Conservation (phyloP, 2,329 filamentous ascomycete species). For the Fusarium bulbicola region DNA sequence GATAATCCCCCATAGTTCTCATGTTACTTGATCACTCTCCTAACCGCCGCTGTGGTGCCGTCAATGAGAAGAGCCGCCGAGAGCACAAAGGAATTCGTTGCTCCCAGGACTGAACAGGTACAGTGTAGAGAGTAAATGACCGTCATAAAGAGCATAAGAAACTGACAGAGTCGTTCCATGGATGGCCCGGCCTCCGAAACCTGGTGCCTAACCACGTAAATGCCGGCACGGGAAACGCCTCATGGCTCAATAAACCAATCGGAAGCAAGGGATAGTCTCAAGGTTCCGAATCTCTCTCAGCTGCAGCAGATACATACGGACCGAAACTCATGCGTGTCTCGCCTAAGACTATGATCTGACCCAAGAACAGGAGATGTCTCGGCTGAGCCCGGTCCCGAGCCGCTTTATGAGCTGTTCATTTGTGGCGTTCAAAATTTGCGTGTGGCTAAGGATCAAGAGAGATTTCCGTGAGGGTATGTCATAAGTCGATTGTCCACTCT, state of each 20-base stretch:
- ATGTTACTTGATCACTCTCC: background rate
- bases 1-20: background rate
- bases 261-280: background rate
- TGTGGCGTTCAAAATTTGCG: background rate
- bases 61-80: background rate
- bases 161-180: too few relatives aligned
- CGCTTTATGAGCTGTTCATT: background rate
- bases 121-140: too few relatives aligned
- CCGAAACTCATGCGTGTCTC: background rate
- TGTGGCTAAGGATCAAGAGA: too few relatives aligned
- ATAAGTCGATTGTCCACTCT: too few relatives aligned
- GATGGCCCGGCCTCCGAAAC: background rate
- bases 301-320: background rate
- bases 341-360: background rate
- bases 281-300: background rate
- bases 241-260: background rate
- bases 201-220: background rate
- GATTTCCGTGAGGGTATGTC: fast-evolving
- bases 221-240: background rate
- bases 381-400: background rate
- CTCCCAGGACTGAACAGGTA: too few relatives aligned
- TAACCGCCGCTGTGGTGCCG: fast-evolving
- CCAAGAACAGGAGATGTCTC: background rate
- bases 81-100: fast-evolving
- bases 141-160: too few relatives aligned